A percentile compares a stretch with the other conserved stretches of the same genome.
phyloP scores from a whole-genome alignment of 2,329 filamentous ascomycete genomes.

The Neurospora sp. region DNA sequence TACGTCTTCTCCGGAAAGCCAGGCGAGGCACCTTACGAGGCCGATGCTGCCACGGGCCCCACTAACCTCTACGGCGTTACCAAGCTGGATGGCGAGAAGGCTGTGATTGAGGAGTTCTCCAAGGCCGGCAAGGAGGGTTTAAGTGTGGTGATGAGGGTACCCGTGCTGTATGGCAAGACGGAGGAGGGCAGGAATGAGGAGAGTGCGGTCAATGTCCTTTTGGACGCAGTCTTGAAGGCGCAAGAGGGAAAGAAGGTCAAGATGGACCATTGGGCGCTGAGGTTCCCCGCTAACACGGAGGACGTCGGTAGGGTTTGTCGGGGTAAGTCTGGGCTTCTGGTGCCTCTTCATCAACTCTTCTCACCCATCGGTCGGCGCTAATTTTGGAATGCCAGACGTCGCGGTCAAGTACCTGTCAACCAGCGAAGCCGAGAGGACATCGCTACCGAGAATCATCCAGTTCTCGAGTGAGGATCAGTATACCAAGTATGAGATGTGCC shows the following conservation, averaged over 20 bases:
- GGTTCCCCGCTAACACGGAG: constrained; percentile 83
- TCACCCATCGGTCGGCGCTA: constrained; percentile 5
- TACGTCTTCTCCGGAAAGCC: constrained; percentile 65
- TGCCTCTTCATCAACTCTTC: neutral
- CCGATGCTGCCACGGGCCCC: constrained; percentile 51
- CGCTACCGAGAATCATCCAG: constrained; percentile 63
- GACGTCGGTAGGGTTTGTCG: constrained; percentile 72
- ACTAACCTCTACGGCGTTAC: constrained; percentile 66
- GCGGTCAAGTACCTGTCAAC: constrained; percentile 52
- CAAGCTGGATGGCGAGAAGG: constrained; percentile 50
- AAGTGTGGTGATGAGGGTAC: constrained; percentile 66
- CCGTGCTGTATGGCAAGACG: constrained; percentile 73
- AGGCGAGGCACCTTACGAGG: constrained; percentile 77
- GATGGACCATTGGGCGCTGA: constrained; percentile 79
- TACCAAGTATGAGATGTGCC: constrained; percentile 86
- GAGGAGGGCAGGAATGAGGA: constrained; percentile 50
- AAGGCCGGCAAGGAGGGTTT: constrained; percentile 38
- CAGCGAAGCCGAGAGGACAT: constrained; percentile 30
- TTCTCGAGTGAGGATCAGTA: constrained; percentile 79
- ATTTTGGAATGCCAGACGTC: constrained; percentile 42
- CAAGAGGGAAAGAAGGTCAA: constrained; percentile 55
- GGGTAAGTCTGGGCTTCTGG: constrained; percentile 32
- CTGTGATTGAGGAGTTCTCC: constrained; percentile 52
- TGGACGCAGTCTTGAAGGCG: constrained; percentile 66
- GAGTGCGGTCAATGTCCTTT: constrained; percentile 72